These are phyloP conservation scores for Bimuria novae-zelandiae DNA, from an alignment of 2,329 filamentous ascomycete genomes.

Conservation along the genomic window DNA sequence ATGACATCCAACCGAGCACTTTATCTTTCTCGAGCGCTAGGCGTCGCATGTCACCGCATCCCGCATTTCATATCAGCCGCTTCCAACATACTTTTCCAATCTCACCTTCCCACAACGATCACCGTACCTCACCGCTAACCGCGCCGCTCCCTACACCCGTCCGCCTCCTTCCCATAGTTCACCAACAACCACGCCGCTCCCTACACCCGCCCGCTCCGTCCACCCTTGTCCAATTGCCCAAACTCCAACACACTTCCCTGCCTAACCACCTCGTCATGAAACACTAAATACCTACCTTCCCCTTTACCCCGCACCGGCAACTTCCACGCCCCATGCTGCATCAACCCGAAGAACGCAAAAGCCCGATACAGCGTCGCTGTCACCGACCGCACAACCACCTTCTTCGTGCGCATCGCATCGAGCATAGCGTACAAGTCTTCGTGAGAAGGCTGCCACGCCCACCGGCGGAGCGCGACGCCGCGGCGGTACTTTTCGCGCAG, in stretches of 20 bases:
- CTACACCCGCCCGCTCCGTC: too few relatives aligned
- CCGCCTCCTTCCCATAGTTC: too few relatives aligned
- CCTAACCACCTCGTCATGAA: neutral
- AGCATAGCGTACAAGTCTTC: slow-evolving; percentile 4
- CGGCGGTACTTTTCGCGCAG: neutral
- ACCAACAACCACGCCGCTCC: too few relatives aligned
- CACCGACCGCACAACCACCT: slow-evolving; percentile 2
- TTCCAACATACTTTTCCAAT: too few relatives aligned
- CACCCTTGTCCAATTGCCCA: too few relatives aligned
- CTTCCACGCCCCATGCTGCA: neutral
- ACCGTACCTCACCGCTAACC: too few relatives aligned
- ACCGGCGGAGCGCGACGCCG: neutral
- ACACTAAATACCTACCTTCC: neutral
- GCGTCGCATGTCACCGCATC: too few relatives aligned
- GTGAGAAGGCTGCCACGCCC: neutral
- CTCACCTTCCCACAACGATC: too few relatives aligned
- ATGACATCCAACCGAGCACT: too few relatives aligned
- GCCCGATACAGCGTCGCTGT: slow-evolving; percentile 1
- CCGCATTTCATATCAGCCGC: too few relatives aligned
- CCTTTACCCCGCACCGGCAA: neutral
- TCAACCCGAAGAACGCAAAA: slow-evolving; percentile 7
- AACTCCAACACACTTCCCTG: neutral
- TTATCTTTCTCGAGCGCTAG: too few relatives aligned
- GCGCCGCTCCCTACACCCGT: too few relatives aligned
- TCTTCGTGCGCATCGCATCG: neutral